phyloP scores from a whole-genome alignment of 441 rosid species.

The Brassica balearica region DNA sequence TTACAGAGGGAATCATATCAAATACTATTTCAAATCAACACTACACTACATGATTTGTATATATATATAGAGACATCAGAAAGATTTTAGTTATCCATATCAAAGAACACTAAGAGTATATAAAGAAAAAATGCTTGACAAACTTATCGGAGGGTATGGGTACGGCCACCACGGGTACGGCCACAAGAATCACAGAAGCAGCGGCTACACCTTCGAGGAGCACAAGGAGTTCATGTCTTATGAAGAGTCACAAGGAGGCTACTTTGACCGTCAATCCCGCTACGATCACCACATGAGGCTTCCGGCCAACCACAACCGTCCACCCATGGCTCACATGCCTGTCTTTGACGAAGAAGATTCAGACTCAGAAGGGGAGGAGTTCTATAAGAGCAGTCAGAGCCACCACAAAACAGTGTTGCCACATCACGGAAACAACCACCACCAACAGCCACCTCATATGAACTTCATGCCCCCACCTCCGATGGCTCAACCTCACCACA shows the following conservation, averaged over 20 bases:
- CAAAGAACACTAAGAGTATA: conserved; percentile 18
- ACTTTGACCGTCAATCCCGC: conserved; percentile 28
- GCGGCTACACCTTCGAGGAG: conserved; percentile 23
- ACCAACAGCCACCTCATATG: conserved; percentile 26
- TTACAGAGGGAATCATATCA: conserved; percentile 6
- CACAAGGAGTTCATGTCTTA: conserved; percentile 25
- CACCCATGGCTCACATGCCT: conserved; percentile 39
- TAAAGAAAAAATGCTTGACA: conserved; percentile 37
- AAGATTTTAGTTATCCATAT: neutral
- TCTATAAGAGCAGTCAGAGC: neutral
- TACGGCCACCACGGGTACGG: conserved; percentile 11
- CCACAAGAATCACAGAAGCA: neutral
- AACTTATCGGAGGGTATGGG: conserved; percentile 9
- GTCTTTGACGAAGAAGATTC: conserved; percentile 28
- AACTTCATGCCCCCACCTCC: conserved; percentile 32
- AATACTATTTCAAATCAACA: conserved; percentile 10
- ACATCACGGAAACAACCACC: conserved; percentile 12
- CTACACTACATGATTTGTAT: conserved; percentile 11
- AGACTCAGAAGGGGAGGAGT: conserved; percentile 37
- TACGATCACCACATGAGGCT: conserved; percentile 30
- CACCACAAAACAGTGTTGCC: conserved; percentile 8
- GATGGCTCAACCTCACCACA: conserved; percentile 26
- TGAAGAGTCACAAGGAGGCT: conserved; percentile 21
- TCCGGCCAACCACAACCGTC: conserved; percentile 34
- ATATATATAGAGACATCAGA: conserved; percentile 15